These are phyloP conservation scores for Fraxinus anomala DNA, from an alignment of 257 asterid genomes.

Conservation along the genomic window DNA sequence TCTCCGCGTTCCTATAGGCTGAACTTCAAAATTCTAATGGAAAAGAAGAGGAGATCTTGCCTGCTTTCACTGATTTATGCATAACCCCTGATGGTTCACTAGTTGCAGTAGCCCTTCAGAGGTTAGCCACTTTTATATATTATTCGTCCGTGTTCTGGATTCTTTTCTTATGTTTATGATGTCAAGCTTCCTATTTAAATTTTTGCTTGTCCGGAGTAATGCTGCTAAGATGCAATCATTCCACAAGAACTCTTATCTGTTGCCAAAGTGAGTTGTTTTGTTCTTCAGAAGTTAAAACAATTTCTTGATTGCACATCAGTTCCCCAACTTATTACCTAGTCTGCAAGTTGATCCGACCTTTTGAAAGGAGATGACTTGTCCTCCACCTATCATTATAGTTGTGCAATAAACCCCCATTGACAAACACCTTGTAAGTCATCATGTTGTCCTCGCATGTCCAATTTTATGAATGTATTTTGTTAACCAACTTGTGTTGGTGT, in stretches of 20 bases:
- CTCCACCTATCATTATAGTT: not conserved
- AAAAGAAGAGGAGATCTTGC: conserved; percentile 47
- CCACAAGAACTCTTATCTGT: conserved; percentile 59
- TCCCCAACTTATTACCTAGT: not conserved
- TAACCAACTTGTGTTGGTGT: not conserved
- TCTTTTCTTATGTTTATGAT: not conserved
- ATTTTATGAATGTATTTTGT: too few species aligned
- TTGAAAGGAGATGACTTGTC: too few species aligned
- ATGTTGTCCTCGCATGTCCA: not conserved
- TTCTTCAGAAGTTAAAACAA: not conserved
- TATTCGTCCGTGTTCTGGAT: not conserved
- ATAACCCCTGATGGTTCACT: conserved; percentile 62
- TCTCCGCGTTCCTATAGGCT: conserved; percentile 52
- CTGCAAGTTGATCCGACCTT: not conserved
- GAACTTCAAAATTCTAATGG: conserved; percentile 49
- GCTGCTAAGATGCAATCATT: conserved; percentile 61
- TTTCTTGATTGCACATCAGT: not conserved
- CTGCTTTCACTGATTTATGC: conserved; percentile 74
- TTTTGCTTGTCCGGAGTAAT: conserved; percentile 73
- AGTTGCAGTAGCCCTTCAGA: conserved; percentile 76
- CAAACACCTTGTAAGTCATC: not conserved
- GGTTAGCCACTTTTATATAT: conserved; percentile 40
- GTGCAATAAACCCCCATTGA: not conserved
- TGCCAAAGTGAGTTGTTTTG: conserved; percentile 54
- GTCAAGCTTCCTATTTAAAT: conserved; percentile 7